Conservation (phyloP, 768 basidiomycete species). For the Cyclocybe aegerita region DNA sequence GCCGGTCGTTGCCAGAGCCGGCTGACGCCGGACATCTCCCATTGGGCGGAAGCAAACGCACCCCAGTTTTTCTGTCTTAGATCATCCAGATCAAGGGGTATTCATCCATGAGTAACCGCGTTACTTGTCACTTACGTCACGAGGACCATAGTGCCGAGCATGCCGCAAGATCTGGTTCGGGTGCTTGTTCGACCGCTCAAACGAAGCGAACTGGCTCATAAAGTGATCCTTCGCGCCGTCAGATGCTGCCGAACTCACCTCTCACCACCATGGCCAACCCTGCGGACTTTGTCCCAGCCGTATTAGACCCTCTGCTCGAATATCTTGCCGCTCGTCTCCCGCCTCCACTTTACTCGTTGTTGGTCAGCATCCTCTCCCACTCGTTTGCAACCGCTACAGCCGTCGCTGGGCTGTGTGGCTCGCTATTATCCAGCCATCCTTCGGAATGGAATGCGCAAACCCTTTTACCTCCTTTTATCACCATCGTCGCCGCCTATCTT, state of each 20-base stretch:
- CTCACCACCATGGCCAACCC: constrained; percentile 19
- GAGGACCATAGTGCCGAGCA: not conserved
- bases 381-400: constrained; percentile 49
- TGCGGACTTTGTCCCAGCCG: constrained; percentile 38
- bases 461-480: constrained; percentile 72
- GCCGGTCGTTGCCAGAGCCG: constrained; percentile 18
- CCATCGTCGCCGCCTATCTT: constrained; percentile 69
- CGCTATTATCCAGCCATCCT: constrained; percentile 51
- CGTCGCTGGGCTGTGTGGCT: constrained; percentile 43
- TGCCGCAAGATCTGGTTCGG: too few species aligned
- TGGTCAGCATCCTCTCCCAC: constrained; percentile 53
- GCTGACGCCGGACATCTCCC: constrained; percentile 11
- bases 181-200: not conserved
- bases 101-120: too few species aligned
- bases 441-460: constrained; percentile 67
- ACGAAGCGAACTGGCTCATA: constrained; percentile 4
- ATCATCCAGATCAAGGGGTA: constrained; percentile 5
- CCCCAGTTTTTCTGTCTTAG: constrained; percentile 22
- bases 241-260: not conserved
- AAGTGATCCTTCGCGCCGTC: not conserved
- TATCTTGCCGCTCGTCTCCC: constrained; percentile 58
- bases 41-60: constrained; percentile 25
- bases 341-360: constrained; percentile 49
- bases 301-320: constrained; percentile 51
- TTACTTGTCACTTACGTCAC: constrained; percentile 1